Percentiles rank a stretch among this genome's conserved stretches.
Evolutionary conservation across 371 early-diverging fungal genomes (phyloP).

Genomic region (Apophysomyces elegans): DNA sequence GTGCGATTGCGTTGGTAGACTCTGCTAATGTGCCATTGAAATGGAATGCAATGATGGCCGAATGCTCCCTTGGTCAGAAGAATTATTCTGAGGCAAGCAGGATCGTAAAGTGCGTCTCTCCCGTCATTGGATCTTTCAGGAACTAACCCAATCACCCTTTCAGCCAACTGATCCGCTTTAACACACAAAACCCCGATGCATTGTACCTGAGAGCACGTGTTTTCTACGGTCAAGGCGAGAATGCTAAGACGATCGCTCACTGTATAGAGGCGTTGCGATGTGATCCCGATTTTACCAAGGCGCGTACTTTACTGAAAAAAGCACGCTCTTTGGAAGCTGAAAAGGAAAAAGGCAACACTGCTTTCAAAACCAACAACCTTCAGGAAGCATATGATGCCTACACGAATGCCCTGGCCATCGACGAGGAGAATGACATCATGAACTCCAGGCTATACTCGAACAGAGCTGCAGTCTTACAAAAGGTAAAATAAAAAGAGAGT

Average conservation of each 20-base stretch:
- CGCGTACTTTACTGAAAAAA: slow-evolving; percentile 67
- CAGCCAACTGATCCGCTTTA: slow-evolving; percentile 61
- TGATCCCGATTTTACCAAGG: slow-evolving; percentile 80
- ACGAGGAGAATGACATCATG: slow-evolving; percentile 67
- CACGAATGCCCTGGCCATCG: slow-evolving; percentile 70
- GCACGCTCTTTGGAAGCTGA: slow-evolving; percentile 65
- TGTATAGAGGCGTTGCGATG: slow-evolving; percentile 74
- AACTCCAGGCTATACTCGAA: slow-evolving; percentile 79
- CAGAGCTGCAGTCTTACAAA: slow-evolving; percentile 73
- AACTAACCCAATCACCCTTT: background rate
- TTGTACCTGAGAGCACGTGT: slow-evolving; percentile 73
- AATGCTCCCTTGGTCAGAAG: slow-evolving; percentile 70
- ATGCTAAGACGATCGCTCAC: slow-evolving; percentile 61
- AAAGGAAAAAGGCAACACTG: slow-evolving; percentile 79
- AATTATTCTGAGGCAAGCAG: slow-evolving; percentile 73
- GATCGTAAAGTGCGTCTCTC: slow-evolving; percentile 50
- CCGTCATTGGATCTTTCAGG: background rate
- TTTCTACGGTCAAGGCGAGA: slow-evolving; percentile 76
- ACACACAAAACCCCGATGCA: slow-evolving; percentile 78
- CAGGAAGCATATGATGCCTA: slow-evolving; percentile 76
- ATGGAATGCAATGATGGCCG: slow-evolving; percentile 77
- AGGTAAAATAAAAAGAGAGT: slow-evolving; percentile 24
- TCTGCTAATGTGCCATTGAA: slow-evolving; percentile 56
- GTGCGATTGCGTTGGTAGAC: slow-evolving; percentile 66
- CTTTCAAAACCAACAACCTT: slow-evolving; percentile 65